phyloP scores from a whole-genome alignment of 2,329 filamentous ascomycete species.

The Pyricularia sp. region DNA sequence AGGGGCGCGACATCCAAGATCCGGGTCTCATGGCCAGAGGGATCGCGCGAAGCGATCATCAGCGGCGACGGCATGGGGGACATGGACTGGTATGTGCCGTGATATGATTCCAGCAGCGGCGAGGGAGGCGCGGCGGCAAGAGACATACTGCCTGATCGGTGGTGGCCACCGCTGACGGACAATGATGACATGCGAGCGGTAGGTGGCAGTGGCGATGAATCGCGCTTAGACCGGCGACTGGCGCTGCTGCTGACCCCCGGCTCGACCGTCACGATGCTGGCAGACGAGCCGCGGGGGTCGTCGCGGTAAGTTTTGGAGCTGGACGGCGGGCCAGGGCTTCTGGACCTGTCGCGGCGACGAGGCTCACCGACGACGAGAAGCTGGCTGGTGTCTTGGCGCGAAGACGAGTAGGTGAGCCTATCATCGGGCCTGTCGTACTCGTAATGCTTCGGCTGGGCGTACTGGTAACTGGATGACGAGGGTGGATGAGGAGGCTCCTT shows the following conservation, averaged over 20 bases:
- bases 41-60: conserved; percentile 39
- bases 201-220: conserved; percentile 38
- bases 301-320: conserved; percentile 14
- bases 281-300: conserved; percentile 26
- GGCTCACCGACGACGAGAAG: conserved; percentile 8
- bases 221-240: conserved; percentile 23
- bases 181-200: conserved; percentile 42
- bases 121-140: conserved; percentile 58
- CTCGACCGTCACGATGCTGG: conserved; percentile 33
- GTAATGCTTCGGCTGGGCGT: conserved; percentile 24
- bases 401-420: conserved; percentile 18
- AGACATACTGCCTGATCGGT: conserved; percentile 25
- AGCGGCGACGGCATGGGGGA: conserved; percentile 89
- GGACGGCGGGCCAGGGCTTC: background rate
- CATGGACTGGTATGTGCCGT: conserved; percentile 86
- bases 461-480: conserved; percentile 12
- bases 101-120: conserved; percentile 84
- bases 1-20: conserved; percentile 43
- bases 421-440: conserved; percentile 28
- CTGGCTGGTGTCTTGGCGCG: conserved; percentile 12
- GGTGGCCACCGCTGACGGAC: conserved; percentile 35
- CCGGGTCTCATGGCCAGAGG: conserved; percentile 36
- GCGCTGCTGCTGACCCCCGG: conserved; percentile 22
- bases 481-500: conserved; percentile 7
- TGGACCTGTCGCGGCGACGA: conserved; percentile 9